These are phyloP conservation scores for Pythium sp. DNA, from an alignment of 352 stramenopile genomes.

Conservation along the genomic window DNA sequence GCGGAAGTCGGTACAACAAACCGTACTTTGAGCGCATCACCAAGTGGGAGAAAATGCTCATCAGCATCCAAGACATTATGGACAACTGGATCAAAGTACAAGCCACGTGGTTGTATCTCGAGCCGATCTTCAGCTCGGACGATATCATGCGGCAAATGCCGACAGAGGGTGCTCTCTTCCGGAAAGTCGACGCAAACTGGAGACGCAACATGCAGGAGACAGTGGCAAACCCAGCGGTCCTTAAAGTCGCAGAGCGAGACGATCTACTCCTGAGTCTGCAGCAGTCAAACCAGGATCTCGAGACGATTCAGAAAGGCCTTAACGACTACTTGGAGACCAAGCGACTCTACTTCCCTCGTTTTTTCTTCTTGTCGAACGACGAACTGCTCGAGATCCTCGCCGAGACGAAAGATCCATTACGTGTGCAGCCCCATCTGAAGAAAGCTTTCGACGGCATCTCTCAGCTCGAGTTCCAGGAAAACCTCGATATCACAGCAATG, in stretches of 20 bases:
- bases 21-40: conserved; percentile 88
- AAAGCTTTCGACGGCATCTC: conserved; percentile 94
- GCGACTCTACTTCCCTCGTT: conserved; percentile 87
- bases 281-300: conserved; percentile 90
- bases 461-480: conserved; percentile 90
- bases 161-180: conserved; percentile 83
- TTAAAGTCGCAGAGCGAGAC: conserved; percentile 71
- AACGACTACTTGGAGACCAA: conserved; percentile 93
- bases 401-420: conserved; percentile 91
- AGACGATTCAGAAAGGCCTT: conserved; percentile 93
- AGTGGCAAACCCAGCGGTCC: conserved; percentile 59
- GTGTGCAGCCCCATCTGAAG: conserved; percentile 94
- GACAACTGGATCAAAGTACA: conserved; percentile 95
- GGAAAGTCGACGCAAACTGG: conserved; percentile 88
- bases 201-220: conserved; percentile 88
- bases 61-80: conserved; percentile 90
- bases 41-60: conserved; percentile 90
- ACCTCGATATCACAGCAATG: conserved; percentile 92
- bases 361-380: conserved; percentile 93
- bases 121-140: conserved; percentile 92
- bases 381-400: conserved; percentile 91
- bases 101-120: conserved; percentile 91
- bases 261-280: conserved; percentile 83
- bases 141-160: conserved; percentile 94
- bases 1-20: conserved; percentile 91